Base-by-base conservation (phyloP, 768 basidiomycete species). In the Mycena epipterygia region DNA sequence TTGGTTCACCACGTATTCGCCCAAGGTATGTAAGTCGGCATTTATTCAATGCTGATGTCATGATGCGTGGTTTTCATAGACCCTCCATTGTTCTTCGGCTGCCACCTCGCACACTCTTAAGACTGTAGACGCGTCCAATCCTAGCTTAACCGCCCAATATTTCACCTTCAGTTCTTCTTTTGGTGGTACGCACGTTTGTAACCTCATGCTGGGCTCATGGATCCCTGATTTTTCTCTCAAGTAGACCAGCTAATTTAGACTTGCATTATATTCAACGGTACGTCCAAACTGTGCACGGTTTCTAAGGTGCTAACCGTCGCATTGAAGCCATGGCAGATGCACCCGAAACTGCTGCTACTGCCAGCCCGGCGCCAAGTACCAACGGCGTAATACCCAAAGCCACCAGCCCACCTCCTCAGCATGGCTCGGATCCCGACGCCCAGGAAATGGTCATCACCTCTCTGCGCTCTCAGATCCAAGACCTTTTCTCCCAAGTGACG, bases 401-500 rank as follows among this genome's bases (percentile, higher is more conserved):
- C 37, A 35, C 42, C 46, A 59, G 51, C 27, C 61, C 60, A 23
- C 30, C 33, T 3, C 5, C 53, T 33, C 74, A 71, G 49, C 66
- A 48, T 39, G 46, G 42, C 53, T 74, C 65, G 14, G 86, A 88
- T 64, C 76, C 85, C 68, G 87, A 95, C 75, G 95, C 96, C 3
- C 94, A 97, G 76, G 90, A 90, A 9, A 90, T 92, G 82, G 89
- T 98, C 74, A 95, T 97, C 74, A 83, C 86, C 17, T 92, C 95
- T 0, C 84, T 98, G 32, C 92, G 95, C 25, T 77, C 84, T 1
- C 96, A 98, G 79, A 88, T 97, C 13, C 89, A 93, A 56, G 94
- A 98, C 78, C 86, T 98, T 49, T 91, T 95, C 77, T 90, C 93
- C 19, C 97, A 99, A 80, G 95, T 98, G 52, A 90, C 91, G 30